Base-by-base conservation (phyloP, 495 filamentous ascomycete species). In the Mytilinidion resinicola region DNA sequence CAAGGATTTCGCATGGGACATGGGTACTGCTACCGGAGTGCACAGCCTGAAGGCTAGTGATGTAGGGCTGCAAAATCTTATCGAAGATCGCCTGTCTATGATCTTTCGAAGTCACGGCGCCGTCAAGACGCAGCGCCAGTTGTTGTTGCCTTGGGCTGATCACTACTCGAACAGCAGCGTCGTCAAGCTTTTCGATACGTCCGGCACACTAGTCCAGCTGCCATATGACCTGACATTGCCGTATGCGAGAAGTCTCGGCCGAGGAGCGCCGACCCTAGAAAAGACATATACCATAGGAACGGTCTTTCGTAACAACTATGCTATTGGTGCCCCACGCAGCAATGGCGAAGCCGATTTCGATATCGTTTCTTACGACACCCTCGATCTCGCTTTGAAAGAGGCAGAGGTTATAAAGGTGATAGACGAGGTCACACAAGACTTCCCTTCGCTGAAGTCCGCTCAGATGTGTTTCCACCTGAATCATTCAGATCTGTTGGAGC, bases 321-420 rank as follows among this genome's bases (percentile, higher is more conserved):
- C 85, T 54, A 90, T 89, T 5, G 82, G 84, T 20, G 85, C 95
- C 64, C 95, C 93, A 25, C 80, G 81, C 61, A 87, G 85, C 53
- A 86, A 88, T 70, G 85, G 86, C 43, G 95, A 97, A 67, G 91
- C 91, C 7, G 93, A 97, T 67, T 97, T 96, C 70, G 95, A 98
- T 74, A 90, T 98, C 62, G 78, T 93, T 14, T 90, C 89, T 0
- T 78, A 82, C 51, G 84, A 91, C 60, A 84, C 84, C 1, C 69
- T 88, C 21, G 90, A 97, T 67, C 76, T 95, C n/a, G 83, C 91
- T 0, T 69, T 96, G 51, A 91, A 93, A 66, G 93, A 98, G 71
- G 93, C 93, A 0, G 93, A 98, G 68, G 87, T 90, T 4, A 84
- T 98, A 55, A 97, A 96, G 69, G 90, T 96, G 7, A 67, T 96